These are phyloP conservation scores for Nicotiana noctiflora DNA, from an alignment of 257 asterid genomes.

Conservation along the genomic window DNA sequence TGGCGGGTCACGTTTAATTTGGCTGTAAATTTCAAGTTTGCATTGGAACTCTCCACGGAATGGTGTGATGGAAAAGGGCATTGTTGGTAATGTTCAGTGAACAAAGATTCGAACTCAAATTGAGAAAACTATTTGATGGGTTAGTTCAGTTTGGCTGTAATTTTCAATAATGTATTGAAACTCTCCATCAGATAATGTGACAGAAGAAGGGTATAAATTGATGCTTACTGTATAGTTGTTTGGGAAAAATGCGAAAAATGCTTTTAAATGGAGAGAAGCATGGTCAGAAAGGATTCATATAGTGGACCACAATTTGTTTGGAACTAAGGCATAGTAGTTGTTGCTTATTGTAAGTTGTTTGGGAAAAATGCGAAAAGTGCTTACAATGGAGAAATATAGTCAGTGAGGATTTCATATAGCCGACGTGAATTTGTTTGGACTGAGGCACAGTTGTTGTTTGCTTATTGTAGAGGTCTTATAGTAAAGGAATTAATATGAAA, in stretches of 20 bases:
- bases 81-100: not conserved
- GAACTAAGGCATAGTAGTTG: too few species aligned
- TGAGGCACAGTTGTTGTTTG: too few species aligned
- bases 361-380: too few species aligned
- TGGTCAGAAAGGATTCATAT: too few species aligned
- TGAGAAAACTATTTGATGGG: not conserved
- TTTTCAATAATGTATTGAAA: not conserved
- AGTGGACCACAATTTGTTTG: too few species aligned
- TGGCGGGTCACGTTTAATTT: not conserved
- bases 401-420: too few species aligned
- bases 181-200: not conserved
- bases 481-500: constrained; percentile 30
- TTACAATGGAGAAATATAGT: too few species aligned
- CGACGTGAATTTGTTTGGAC: too few species aligned
- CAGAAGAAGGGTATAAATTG: not conserved
- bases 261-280: too few species aligned
- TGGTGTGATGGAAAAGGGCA: not conserved
- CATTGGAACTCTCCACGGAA: not conserved
- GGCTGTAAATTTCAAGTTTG: not conserved
- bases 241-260: too few species aligned
- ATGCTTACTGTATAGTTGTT: too few species aligned
- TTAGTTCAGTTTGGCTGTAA: not conserved
- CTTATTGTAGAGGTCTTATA: constrained; percentile 16
- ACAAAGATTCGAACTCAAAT: not conserved
- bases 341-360: not conserved